Evolutionary conservation across 1,284 basidiomycete genomes (phyloP), one percentile per base, ranked within the genome.

Genomic region (Heterobasidion irregulare): DNA sequence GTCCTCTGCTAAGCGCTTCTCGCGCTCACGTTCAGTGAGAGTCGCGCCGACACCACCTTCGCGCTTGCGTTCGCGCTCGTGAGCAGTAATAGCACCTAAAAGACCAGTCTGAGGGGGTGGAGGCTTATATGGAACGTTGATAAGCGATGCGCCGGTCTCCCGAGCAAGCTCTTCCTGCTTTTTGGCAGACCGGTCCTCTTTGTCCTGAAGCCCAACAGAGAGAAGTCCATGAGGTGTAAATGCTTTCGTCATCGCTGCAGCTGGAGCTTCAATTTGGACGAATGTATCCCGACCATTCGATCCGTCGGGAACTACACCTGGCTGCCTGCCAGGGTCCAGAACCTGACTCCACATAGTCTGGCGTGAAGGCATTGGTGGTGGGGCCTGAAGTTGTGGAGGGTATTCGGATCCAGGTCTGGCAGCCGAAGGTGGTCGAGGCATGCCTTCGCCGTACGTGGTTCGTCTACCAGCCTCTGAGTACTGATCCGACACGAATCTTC

Each of bases 51-150:
- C 83, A 32, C 96, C 96, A 54, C 96, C 95, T 52, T 96, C 92
- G 44, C 92, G 85, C 69, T 96, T 94, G 60, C 94, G 80, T 58
- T 98, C 95, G 55, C 92, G 82, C 71, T 99, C 94, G 69, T 97
- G 94, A 16, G 89, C 92, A 32, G 93, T 94, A 63, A 99, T 95
- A 2, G 95, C 95, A 19, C 96, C 96, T 49, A 99, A 82, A 41
- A 99, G 80, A 43, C 97, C 97, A 38, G 92, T 93, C 70, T 97
- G 93, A 8, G 97, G 96, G 1, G 94, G 93, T 4, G 93, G 94
- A 0, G 95, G 94, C 70, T 97, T 97, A 66, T 86, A 83, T 5
- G 92, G 92, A 18, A 99, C 92, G 66, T 95, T 95, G 72, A 99
- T 87, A 55, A 99, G 78, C 9, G 92, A 91, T 33, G 84, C 86